Percentiles rank a stretch among this genome's conserved stretches.
These are phyloP conservation scores for Diaporthe australafricana DNA, from an alignment of 2,329 filamentous ascomycete genomes.

Conservation along the genomic window DNA sequence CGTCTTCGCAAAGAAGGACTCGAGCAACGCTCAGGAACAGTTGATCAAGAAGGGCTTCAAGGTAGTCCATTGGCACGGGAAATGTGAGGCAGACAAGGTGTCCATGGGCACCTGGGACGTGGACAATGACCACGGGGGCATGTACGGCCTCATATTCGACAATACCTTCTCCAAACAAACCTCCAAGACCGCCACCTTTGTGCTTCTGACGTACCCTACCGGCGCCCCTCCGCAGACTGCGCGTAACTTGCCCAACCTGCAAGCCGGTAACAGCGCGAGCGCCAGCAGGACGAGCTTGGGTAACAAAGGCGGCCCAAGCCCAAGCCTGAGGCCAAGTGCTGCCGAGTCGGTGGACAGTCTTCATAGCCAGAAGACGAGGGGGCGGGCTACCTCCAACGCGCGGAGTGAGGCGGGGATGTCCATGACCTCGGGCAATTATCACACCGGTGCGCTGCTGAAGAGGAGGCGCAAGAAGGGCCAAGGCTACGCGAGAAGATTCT, in stretches of 20 bases:
- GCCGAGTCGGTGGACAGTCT: slow-evolving; percentile 72
- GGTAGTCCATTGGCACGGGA: slow-evolving; percentile 86
- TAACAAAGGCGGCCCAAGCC: slow-evolving; percentile 55
- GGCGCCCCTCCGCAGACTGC: slow-evolving; percentile 81
- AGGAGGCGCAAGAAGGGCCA: slow-evolving; percentile 93
- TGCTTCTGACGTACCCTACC: slow-evolving; percentile 92
- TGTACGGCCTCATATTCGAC: slow-evolving; percentile 97
- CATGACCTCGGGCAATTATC: slow-evolving; percentile 66
- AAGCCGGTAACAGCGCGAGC: slow-evolving; percentile 52
- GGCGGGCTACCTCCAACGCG: slow-evolving; percentile 62
- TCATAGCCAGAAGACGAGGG: slow-evolving; percentile 59
- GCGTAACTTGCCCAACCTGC: slow-evolving; percentile 74
- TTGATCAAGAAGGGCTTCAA: slow-evolving; percentile 76
- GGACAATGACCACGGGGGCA: slow-evolving; percentile 78
- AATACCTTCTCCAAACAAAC: slow-evolving; percentile 98
- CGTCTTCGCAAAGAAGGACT: slow-evolving; percentile 67
- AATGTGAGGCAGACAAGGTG: slow-evolving; percentile 96
- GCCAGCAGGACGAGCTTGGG: slow-evolving; percentile 65
- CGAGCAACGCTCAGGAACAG: slow-evolving; percentile 70
- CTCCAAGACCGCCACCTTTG: slow-evolving; percentile 94
- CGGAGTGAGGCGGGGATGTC: slow-evolving; percentile 60
- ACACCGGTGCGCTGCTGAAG: slow-evolving; percentile 89
- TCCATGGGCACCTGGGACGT: slow-evolving; percentile 92
- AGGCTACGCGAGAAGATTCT: slow-evolving; percentile 92
- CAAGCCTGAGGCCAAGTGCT: slow-evolving; percentile 56